A percentile compares a stretch with the other conserved stretches of the same genome.
Evolutionary conservation across 805 yeast genomes (phyloP).

Genomic region (Metschnikowia picachoensis): DNA sequence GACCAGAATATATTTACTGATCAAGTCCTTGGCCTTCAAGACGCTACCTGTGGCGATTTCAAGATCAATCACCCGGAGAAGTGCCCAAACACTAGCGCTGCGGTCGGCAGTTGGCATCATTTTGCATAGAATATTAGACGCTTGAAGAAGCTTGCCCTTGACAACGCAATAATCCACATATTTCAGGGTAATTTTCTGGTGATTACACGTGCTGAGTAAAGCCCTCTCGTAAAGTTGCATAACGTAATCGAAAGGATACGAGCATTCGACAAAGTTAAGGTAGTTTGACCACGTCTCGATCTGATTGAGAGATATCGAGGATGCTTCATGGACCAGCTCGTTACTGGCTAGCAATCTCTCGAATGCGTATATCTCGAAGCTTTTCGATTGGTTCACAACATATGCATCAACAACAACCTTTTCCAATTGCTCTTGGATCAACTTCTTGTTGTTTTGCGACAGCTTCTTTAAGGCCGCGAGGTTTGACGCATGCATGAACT

Average conservation of each 20-base stretch:
- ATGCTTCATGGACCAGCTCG: conserved; percentile 34
- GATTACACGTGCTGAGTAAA: conserved; percentile 41
- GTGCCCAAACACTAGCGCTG: conserved; percentile 25
- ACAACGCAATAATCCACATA: conserved; percentile 41
- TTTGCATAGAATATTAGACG: conserved; percentile 36
- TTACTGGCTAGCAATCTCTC: conserved; percentile 38
- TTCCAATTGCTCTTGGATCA: conserved; percentile 34
- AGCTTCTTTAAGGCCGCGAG: conserved; percentile 12
- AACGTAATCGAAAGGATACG: conserved; percentile 19
- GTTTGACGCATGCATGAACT: conserved; percentile 20
- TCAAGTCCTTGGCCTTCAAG: conserved; percentile 34
- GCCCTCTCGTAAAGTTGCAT: conserved; percentile 46
- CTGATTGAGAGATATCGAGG: conserved; percentile 40
- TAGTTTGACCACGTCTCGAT: conserved; percentile 58
- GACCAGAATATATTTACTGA: conserved; percentile 24
- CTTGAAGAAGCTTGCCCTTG: conserved; percentile 26
- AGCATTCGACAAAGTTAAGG: conserved; percentile 48
- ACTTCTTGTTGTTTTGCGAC: conserved; percentile 22
- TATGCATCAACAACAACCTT: conserved; percentile 50
- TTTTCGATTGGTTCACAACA: conserved; percentile 52
- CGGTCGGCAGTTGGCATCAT: conserved; percentile 24
- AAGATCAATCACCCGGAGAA: conserved; percentile 43
- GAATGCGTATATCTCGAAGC: conserved; percentile 45
- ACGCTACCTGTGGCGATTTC: conserved; percentile 36
- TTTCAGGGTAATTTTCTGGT: conserved; percentile 48